Evolutionary conservation across 179 eudicot genomes (phyloP).

Genomic region (Kewa caespitosa): DNA sequence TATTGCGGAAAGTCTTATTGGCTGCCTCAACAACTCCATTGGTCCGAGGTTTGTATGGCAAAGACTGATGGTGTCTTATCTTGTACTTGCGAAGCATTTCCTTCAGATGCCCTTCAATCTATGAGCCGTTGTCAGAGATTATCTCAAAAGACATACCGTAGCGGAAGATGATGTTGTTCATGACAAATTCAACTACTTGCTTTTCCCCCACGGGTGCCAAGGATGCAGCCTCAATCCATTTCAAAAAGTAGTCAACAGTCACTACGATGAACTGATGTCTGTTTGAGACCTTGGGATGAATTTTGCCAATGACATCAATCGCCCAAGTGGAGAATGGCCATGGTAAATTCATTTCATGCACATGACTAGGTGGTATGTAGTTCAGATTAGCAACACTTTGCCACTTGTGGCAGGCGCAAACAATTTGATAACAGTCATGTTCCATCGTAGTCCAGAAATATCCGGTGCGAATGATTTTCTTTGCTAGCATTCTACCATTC

Average conservation of each 20-base stretch:
- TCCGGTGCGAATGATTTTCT: too few species aligned
- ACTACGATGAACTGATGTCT: slow-evolving; percentile 4
- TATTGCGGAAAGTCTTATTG: neutral
- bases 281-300: slow-evolving; percentile 10
- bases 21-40: neutral
- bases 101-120: too few species aligned
- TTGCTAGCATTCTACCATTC: too few species aligned
- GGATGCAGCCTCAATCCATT: slow-evolving; percentile 10
- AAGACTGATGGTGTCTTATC: too few species aligned
- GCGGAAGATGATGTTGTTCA: too few species aligned
- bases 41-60: neutral
- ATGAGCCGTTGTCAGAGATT: too few species aligned
- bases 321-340: slow-evolving; percentile 15
- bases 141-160: too few species aligned
- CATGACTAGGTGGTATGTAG: neutral
- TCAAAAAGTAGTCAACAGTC: slow-evolving; percentile 7
- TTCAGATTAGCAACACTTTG: too few species aligned
- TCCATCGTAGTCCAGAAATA: too few species aligned
- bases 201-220: neutral
- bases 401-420: too few species aligned
- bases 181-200: neutral
- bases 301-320: slow-evolving; percentile 9
- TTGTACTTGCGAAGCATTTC: too few species aligned
- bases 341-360: neutral
- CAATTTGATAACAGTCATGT: too few species aligned